phyloP scores from a whole-genome alignment of 176 grass and related monocot genomes.

The Saccharum spontaneum region DNA sequence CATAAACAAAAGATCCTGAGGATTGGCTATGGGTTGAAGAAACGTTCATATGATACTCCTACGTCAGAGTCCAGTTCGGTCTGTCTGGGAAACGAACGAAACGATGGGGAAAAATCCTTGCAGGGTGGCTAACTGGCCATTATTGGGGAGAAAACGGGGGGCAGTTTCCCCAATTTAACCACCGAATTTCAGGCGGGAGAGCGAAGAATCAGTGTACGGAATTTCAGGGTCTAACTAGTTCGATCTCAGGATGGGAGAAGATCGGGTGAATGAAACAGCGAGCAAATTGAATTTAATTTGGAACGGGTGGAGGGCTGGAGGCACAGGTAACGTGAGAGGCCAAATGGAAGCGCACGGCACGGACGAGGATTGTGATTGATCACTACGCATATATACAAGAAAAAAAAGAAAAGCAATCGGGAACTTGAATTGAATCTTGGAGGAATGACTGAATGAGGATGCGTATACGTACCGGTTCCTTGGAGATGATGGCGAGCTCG shows the following conservation, averaged over 20 bases:
- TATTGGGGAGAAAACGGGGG: no score
- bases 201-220: neutral
- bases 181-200: neutral
- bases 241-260: neutral
- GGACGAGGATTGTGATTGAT: neutral
- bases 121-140: neutral
- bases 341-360: neutral
- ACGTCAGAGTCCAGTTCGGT: neutral
- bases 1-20: neutral
- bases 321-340: no score
- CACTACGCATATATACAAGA: neutral
- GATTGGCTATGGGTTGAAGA: neutral
- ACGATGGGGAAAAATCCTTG: no score
- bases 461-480: conserved; percentile 57
- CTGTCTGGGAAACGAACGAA: neutral
- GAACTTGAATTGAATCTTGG: neutral
- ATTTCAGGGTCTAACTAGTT: neutral
- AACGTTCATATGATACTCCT: neutral
- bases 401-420: neutral
- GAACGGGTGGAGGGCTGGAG: neutral
- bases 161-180: neutral
- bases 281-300: neutral
- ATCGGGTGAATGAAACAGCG: neutral
- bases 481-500: conserved; percentile 92
- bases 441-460: neutral